Evolutionary conservation across 2,329 filamentous ascomycete species (phyloP).

Genomic region (Graphilbum ipis-grandicollis): DNA sequence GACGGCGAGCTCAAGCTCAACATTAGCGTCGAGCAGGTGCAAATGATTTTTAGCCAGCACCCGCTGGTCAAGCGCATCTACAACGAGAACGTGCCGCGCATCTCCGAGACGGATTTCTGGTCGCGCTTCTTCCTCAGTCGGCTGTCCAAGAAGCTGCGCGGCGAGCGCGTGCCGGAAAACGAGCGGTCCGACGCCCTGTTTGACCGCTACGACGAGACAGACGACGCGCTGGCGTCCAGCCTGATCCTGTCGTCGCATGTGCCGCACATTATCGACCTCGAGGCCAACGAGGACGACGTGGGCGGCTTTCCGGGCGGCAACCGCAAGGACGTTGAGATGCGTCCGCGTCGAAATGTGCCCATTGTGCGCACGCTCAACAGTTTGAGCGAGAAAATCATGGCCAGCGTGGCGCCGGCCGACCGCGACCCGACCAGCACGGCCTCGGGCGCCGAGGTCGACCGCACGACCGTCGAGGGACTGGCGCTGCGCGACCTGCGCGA

Average conservation of each 20-base stretch:
- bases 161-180: conserved; percentile 65
- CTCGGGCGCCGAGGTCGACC: conserved; percentile 50
- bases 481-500: conserved; percentile 65
- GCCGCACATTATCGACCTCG: conserved; percentile 79
- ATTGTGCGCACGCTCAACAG: conserved; percentile 82
- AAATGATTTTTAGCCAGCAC: conserved; percentile 84
- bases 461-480: conserved; percentile 57
- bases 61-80: conserved; percentile 80
- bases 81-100: conserved; percentile 76
- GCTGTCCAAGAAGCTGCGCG: conserved; percentile 78
- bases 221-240: conserved; percentile 39
- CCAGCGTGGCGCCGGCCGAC: conserved; percentile 67
- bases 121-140: conserved; percentile 83
- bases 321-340: conserved; percentile 77
- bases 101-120: conserved; percentile 76
- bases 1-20: conserved; percentile 57
- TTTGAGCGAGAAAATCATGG: conserved; percentile 85
- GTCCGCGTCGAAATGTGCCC: conserved; percentile 62
- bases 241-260: conserved; percentile 47
- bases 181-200: conserved; percentile 66
- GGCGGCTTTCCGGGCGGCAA: conserved; percentile 72
- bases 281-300: conserved; percentile 89
- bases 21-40: conserved; percentile 80
- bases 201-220: conserved; percentile 63
- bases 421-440: conserved; percentile 40